These are phyloP conservation scores for Daedalea quercina DNA, from an alignment of 768 basidiomycete genomes.

Conservation along the genomic window DNA sequence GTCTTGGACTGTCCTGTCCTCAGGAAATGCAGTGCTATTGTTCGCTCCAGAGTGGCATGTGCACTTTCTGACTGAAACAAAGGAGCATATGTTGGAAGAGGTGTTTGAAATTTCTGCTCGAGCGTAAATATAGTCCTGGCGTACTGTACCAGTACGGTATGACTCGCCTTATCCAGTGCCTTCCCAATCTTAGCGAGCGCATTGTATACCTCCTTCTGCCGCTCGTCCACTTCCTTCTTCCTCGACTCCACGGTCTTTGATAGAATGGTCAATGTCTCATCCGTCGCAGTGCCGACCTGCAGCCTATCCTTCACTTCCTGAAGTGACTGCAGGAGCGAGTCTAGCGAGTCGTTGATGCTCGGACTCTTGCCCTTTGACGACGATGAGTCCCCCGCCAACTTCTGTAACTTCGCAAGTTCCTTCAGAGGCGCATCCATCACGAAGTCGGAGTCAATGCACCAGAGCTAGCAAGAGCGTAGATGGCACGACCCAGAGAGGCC, in stretches of 20 bases:
- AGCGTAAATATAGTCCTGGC: background rate
- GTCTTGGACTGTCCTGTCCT: conserved; percentile 77
- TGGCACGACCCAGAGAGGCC: background rate
- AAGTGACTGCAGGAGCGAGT: conserved; percentile 54
- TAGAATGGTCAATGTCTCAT: conserved; percentile 43
- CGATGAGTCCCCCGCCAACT: conserved; percentile 39
- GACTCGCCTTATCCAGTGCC: conserved; percentile 77
- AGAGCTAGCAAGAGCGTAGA: background rate
- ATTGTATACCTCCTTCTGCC: conserved; percentile 83
- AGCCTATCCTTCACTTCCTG: conserved; percentile 48
- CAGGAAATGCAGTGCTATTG: conserved; percentile 70
- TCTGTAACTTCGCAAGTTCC: conserved; percentile 74
- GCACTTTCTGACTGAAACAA: conserved; percentile 60
- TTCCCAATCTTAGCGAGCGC: conserved; percentile 77
- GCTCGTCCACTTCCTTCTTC: conserved; percentile 84
- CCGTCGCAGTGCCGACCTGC: conserved; percentile 39
- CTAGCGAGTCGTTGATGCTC: conserved; percentile 53
- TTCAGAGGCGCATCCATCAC: conserved; percentile 71
- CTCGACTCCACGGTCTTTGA: conserved; percentile 53
- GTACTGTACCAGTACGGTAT: conserved; percentile 12
- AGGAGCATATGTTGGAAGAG: conserved; percentile 56
- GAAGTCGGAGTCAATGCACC: no score
- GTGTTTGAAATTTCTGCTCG: conserved; percentile 45
- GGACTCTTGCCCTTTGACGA: conserved; percentile 43
- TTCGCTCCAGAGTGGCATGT: conserved; percentile 54